A percentile compares a stretch with the other conserved stretches of the same genome.
Evolutionary conservation across 2,329 filamentous ascomycete genomes (phyloP).

Genomic region (Cladophialophora bantiana): DNA sequence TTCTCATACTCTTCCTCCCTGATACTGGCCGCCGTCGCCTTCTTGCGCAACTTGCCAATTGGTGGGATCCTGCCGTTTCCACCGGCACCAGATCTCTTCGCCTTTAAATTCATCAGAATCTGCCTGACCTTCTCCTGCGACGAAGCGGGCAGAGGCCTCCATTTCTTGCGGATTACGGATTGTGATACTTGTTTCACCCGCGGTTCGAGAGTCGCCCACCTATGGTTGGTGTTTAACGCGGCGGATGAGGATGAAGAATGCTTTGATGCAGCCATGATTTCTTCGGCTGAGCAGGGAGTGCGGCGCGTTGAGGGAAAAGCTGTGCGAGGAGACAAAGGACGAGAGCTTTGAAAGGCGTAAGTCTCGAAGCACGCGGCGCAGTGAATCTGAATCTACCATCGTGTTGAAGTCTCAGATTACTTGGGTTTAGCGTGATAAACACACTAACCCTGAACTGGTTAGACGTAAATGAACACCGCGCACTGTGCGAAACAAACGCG

Average conservation of each 20-base stretch:
- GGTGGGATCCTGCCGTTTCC: conserved; percentile 24
- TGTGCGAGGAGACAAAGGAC: background rate
- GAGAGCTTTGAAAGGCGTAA: background rate
- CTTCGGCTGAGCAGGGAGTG: background rate
- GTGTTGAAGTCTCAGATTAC: background rate
- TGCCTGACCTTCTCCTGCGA: conserved; percentile 53
- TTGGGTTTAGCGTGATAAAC: background rate
- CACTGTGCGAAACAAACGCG: too few relatives aligned
- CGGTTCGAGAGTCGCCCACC: conserved; percentile 50
- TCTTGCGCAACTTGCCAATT: conserved; percentile 7
- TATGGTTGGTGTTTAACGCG: background rate
- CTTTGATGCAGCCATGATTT: background rate
- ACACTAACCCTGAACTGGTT: background rate
- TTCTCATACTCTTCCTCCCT: conserved; percentile 34
- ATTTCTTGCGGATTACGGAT: conserved; percentile 54
- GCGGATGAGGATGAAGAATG: background rate
- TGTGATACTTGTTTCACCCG: conserved; percentile 52
- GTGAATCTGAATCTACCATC: background rate
- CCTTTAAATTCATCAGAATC: conserved; percentile 51
- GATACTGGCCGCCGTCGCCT: conserved; percentile 7
- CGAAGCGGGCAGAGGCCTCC: conserved; percentile 52
- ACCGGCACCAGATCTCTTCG: conserved; percentile 35
- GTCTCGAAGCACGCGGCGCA: background rate
- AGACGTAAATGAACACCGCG: background rate
- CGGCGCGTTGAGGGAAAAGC: background rate